A percentile compares a stretch with the other conserved stretches of the same genome.
These are phyloP conservation scores for Helichrysum umbraculigerum DNA, from an alignment of 129 eudicot species.

Conservation along the genomic window DNA sequence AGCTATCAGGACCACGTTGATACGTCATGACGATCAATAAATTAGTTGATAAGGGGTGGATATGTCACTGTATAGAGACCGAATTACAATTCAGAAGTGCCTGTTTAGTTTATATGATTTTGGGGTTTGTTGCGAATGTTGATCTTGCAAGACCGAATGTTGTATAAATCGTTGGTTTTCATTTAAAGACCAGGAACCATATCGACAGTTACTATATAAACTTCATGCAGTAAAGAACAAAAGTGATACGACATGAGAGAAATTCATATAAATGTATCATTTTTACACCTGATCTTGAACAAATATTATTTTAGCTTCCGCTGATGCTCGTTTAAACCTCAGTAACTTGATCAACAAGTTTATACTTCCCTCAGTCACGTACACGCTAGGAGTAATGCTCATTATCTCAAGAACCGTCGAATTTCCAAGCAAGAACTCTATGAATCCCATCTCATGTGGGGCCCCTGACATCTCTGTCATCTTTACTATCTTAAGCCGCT, in stretches of 20 bases:
- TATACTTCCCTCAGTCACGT: constrained; percentile 55
- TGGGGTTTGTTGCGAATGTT: constrained; percentile 27
- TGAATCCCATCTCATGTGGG: constrained; percentile 80
- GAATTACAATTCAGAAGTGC: constrained; percentile 25
- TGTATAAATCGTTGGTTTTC: constrained; percentile 14
- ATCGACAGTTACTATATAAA: not conserved
- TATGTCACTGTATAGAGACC: constrained; percentile 41
- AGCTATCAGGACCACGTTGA: constrained; percentile 96
- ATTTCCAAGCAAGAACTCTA: constrained; percentile 64
- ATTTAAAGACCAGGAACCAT: not conserved
- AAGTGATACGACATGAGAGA: not conserved
- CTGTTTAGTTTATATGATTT: constrained; percentile 6
- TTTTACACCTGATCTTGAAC: constrained; percentile 56
- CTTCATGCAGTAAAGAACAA: not conserved
- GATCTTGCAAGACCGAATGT: constrained; percentile 37
- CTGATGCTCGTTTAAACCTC: constrained; percentile 86
- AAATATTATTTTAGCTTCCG: constrained; percentile 65
- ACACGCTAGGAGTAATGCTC: constrained; percentile 67
- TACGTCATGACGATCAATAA: constrained; percentile 10
- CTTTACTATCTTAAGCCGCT: constrained; percentile 61
- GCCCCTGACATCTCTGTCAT: constrained; percentile 66
- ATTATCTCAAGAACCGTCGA: constrained; percentile 66
- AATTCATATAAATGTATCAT: constrained; percentile 14
- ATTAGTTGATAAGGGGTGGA: not conserved
- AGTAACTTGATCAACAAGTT: constrained; percentile 65